Conservation (phyloP, 2,329 filamentous ascomycete genomes). For the Apiospora sp. region DNA sequence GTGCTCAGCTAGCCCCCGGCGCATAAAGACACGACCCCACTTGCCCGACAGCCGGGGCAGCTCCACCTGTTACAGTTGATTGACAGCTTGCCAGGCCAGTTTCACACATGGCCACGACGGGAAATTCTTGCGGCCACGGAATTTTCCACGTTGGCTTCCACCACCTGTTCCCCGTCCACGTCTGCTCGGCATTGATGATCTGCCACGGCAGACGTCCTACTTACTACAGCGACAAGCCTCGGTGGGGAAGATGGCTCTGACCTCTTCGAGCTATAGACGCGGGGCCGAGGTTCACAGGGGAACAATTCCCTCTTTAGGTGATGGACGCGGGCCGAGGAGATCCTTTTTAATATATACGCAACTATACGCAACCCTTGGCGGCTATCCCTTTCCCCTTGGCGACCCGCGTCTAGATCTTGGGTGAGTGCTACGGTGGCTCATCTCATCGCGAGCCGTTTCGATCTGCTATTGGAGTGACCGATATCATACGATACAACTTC, state of each 20-base stretch:
- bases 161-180: too few relatives aligned
- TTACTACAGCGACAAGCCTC: too few relatives aligned
- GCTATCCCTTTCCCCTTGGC: too few relatives aligned
- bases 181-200: too few relatives aligned
- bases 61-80: background rate
- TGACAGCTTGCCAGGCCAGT: background rate
- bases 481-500: background rate
- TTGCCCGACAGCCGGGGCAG: background rate
- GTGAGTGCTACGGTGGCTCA: background rate
- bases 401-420: background rate
- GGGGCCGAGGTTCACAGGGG: background rate
- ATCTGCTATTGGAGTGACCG: background rate
- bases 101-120: background rate
- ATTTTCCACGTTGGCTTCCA: background rate
- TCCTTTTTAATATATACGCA: background rate
- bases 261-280: background rate
- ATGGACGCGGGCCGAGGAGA: conserved; percentile 8
- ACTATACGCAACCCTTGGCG: background rate
- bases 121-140: background rate
- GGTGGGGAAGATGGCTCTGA: too few relatives aligned
- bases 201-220: too few relatives aligned
- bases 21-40: background rate
- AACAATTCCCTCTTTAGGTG: background rate
- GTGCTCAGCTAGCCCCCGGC: background rate
- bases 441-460: background rate